These are phyloP conservation scores for Candida tropicalis DNA, from an alignment of 1,139 yeast genomes.

Conservation along the genomic window DNA sequence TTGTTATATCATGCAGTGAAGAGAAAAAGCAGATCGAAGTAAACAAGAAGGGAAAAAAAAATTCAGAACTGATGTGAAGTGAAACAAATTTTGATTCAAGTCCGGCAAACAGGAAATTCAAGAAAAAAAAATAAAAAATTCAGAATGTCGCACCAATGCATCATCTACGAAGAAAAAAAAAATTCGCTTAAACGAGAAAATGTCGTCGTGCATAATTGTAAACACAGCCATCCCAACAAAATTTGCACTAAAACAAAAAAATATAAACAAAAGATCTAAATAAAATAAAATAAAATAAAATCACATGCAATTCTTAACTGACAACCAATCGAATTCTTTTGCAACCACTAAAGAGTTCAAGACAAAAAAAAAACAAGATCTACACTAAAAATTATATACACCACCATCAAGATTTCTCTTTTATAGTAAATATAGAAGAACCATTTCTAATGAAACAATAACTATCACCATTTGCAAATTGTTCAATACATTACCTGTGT, in stretches of 20 bases:
- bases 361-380: not conserved
- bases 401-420: not conserved
- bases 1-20: not conserved
- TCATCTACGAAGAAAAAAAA: no score
- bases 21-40: not conserved
- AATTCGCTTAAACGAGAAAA: no score
- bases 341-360: not conserved
- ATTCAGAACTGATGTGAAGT: conserved; percentile 1
- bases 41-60: not conserved
- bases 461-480: not conserved
- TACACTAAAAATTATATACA: not conserved
- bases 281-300: not conserved
- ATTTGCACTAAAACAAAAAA: not conserved
- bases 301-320: conserved; percentile 1
- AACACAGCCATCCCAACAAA: conserved; percentile 1
- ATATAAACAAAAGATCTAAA: no score
- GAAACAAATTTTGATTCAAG: not conserved
- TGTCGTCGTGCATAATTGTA: not conserved
- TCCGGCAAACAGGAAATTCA: not conserved
- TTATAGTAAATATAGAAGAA: conserved; percentile 3
- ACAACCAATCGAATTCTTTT: not conserved
- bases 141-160: not conserved
- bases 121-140: not conserved
- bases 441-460: not conserved
- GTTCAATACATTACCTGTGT: not conserved